Evolutionary conservation across 2,329 filamentous ascomycete species (phyloP).

Genomic region (Ceratocystis eucalypticola): DNA sequence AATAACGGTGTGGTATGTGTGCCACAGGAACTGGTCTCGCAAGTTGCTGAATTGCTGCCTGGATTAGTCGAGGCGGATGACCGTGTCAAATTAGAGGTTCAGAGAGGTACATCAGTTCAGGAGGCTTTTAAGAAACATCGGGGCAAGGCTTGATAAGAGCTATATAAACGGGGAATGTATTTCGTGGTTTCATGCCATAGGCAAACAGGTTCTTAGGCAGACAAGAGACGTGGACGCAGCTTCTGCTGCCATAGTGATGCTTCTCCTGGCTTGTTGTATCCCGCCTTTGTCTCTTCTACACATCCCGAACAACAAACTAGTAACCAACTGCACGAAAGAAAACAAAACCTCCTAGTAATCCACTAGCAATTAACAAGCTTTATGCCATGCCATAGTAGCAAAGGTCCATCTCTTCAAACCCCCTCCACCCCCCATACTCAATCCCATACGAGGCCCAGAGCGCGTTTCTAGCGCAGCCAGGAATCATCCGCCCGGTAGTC

Average conservation of each 20-base stretch:
- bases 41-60: constrained; percentile 49
- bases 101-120: constrained; percentile 45
- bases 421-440: background rate
- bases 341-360: too few relatives aligned
- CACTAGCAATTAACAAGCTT: too few relatives aligned
- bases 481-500: constrained; percentile 18
- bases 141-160: constrained; percentile 24
- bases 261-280: background rate
- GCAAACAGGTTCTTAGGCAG: background rate
- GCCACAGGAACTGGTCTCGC: constrained; percentile 44
- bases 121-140: constrained; percentile 53
- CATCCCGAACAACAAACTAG: too few relatives aligned
- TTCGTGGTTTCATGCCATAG: background rate
- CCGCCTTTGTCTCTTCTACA: too few relatives aligned
- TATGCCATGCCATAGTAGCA: background rate
- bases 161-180: background rate
- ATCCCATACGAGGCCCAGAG: background rate
- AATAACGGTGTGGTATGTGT: constrained; percentile 58
- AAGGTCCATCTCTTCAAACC: background rate
- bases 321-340: too few relatives aligned
- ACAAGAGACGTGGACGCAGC: background rate
- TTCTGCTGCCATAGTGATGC: background rate
- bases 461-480: constrained; percentile 16
- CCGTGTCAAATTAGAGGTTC: constrained; percentile 51
- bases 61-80: constrained; percentile 38